Conservation (phyloP, 352 stramenopile genomes). For the Elongisporangium senticosum region DNA sequence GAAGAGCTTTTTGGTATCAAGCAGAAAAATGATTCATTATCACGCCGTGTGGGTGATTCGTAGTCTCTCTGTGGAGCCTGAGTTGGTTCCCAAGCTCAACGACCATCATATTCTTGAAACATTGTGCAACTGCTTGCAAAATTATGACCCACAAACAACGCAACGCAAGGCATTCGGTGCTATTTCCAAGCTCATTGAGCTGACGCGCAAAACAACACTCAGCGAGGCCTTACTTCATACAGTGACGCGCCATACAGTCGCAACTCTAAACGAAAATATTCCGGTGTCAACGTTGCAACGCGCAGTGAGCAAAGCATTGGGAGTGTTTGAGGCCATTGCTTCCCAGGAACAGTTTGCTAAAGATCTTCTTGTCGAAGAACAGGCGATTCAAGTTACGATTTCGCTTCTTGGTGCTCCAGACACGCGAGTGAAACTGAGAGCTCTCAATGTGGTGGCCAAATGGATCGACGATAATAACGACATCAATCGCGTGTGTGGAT, state of each 20-base stretch:
- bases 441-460: slow-evolving; percentile 29
- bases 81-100: slow-evolving; percentile 57
- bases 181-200: slow-evolving; percentile 21
- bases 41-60: slow-evolving; percentile 50
- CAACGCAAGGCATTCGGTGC: slow-evolving; percentile 41
- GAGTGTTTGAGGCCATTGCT: slow-evolving; percentile 45
- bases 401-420: slow-evolving; percentile 37
- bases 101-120: slow-evolving; percentile 46
- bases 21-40: slow-evolving; percentile 14
- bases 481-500: slow-evolving; percentile 10
- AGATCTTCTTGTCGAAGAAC: slow-evolving; percentile 28
- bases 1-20: slow-evolving; percentile 21
- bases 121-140: slow-evolving; percentile 25
- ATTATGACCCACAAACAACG: slow-evolving; percentile 28
- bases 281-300: slow-evolving; percentile 25
- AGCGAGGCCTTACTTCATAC: slow-evolving; percentile 10
- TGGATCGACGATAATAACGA: slow-evolving; percentile 45
- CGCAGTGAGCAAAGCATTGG: slow-evolving; percentile 31
- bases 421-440: slow-evolving; percentile 35
- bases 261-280: slow-evolving; percentile 28
- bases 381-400: slow-evolving; percentile 33
- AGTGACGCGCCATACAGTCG: slow-evolving; percentile 19
- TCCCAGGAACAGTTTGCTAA: slow-evolving; percentile 18
- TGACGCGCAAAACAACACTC: slow-evolving; percentile 2
- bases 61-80: slow-evolving; percentile 53